These are phyloP conservation scores for Colletotrichum costaricense DNA, from an alignment of 2,329 filamentous ascomycete genomes.

Conservation along the genomic window DNA sequence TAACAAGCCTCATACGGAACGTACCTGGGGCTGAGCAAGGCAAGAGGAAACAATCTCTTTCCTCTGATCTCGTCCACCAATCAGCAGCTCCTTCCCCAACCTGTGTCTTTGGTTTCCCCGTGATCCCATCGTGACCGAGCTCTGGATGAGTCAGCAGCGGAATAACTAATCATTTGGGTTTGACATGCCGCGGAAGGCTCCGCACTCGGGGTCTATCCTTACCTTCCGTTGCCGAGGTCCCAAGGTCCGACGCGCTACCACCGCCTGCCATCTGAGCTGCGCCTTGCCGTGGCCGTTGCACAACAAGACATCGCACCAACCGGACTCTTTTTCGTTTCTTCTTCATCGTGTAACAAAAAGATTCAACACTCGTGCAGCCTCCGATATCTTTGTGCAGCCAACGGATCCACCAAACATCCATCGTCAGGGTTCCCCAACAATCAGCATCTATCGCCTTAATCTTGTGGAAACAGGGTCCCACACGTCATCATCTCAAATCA, in stretches of 20 bases:
- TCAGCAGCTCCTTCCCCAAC: neutral
- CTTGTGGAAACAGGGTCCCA: neutral
- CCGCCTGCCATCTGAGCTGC: slow-evolving; percentile 13
- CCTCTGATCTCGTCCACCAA: neutral
- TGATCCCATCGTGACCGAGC: neutral
- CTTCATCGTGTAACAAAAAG: slow-evolving; percentile 4
- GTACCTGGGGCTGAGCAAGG: too few relatives aligned
- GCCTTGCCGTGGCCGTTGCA: slow-evolving; percentile 6
- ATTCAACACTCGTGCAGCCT: neutral
- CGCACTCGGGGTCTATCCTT: neutral
- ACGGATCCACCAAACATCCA: neutral
- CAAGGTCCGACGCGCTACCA: slow-evolving; percentile 25
- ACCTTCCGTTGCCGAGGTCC: slow-evolving; percentile 32
- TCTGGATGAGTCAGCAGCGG: slow-evolving; percentile 17
- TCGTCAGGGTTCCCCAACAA: neutral
- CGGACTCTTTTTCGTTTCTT: slow-evolving; percentile 1
- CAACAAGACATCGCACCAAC: slow-evolving; percentile 1
- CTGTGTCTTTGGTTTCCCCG: neutral
- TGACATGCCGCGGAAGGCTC: slow-evolving; percentile 1
- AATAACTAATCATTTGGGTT: slow-evolving; percentile 22
- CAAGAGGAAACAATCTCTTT: neutral
- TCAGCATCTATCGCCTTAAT: neutral
- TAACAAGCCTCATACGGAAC: too few relatives aligned
- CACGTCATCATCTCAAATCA: neutral
- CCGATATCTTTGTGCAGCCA: slow-evolving; percentile 7